These are phyloP conservation scores for Cordyceps militaris DNA, from an alignment of 2,329 filamentous ascomycete species.

Conservation along the genomic window DNA sequence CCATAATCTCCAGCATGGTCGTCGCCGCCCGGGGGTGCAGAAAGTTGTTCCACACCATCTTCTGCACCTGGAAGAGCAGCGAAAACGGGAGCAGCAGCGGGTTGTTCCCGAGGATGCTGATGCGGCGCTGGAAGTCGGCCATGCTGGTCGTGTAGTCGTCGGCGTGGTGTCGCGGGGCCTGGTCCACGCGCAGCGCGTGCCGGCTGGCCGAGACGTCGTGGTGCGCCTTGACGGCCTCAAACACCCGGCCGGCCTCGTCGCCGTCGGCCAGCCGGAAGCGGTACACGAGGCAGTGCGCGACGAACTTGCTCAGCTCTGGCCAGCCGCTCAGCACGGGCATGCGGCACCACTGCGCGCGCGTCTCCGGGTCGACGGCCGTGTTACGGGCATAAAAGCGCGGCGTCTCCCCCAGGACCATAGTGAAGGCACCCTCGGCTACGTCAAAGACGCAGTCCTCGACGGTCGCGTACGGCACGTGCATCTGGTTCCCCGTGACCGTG, in stretches of 20 bases:
- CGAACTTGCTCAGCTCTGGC: slow-evolving; percentile 25
- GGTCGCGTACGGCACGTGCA: slow-evolving; percentile 44
- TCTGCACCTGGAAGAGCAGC: slow-evolving; percentile 55
- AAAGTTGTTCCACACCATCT: slow-evolving; percentile 55
- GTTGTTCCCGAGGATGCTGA: slow-evolving; percentile 18
- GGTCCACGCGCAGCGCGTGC: slow-evolving; percentile 17
- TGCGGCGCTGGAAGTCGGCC: slow-evolving; percentile 26
- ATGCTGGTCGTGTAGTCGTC: slow-evolving; percentile 22
- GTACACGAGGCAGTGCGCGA: slow-evolving; percentile 40
- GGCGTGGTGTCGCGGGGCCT: slow-evolving; percentile 3
- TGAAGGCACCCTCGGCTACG: slow-evolving; percentile 31
- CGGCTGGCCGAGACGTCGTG: slow-evolving; percentile 21
- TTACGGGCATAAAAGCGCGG: slow-evolving; percentile 39
- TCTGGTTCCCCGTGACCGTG: slow-evolving; percentile 20
- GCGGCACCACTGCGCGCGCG: slow-evolving; percentile 22
- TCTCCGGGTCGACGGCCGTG: slow-evolving; percentile 5
- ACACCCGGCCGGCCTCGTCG: slow-evolving; percentile 20
- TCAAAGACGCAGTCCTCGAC: slow-evolving; percentile 39
- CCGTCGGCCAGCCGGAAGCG: slow-evolving; percentile 24
- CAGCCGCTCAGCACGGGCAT: slow-evolving; percentile 21
- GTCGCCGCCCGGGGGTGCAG: slow-evolving; percentile 48
- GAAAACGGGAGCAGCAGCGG: slow-evolving; percentile 38
- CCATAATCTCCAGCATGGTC: slow-evolving; percentile 38
- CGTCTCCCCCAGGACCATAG: slow-evolving; percentile 44
- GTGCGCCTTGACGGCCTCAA: slow-evolving; percentile 16